Conservation (phyloP, 768 basidiomycete genomes). For the Daedaleopsis nitida region DNA sequence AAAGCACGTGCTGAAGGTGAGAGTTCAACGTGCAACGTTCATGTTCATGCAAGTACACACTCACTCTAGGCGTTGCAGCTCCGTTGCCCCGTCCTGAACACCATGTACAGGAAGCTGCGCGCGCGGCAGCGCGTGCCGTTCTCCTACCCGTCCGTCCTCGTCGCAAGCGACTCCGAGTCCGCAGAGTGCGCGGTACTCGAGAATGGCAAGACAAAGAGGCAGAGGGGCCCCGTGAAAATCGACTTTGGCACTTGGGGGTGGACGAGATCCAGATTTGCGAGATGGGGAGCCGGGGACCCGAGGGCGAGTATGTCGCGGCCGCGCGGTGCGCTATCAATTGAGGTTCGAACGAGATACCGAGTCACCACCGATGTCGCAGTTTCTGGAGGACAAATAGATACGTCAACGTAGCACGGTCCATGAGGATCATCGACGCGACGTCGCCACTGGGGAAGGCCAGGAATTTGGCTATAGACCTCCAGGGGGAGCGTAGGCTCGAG, state of each 20-base stretch:
- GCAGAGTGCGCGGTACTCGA: no score
- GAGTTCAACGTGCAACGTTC: neutral
- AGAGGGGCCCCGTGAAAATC: conserved; percentile 34
- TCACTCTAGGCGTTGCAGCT: conserved; percentile 29
- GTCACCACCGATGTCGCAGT: no score
- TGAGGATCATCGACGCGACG: no score
- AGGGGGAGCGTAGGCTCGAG: no score
- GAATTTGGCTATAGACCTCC: no score
- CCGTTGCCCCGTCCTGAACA: conserved; percentile 42
- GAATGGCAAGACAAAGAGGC: neutral
- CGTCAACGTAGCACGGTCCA: no score
- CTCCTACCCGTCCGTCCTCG: conserved; percentile 40
- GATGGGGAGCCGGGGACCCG: conserved; percentile 67
- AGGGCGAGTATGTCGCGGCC: conserved; percentile 59
- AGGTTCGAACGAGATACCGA: no score
- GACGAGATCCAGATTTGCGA: conserved; percentile 64
- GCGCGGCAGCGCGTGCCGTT: conserved; percentile 40
- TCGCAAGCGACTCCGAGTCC: conserved; percentile 30
- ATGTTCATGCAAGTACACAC: no score
- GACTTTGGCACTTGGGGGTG: conserved; percentile 57
- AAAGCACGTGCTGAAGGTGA: conserved; percentile 37
- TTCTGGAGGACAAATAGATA: no score
- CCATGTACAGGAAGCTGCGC: conserved; percentile 34
- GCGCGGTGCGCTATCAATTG: conserved; percentile 15
- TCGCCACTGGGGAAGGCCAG: no score